These are phyloP conservation scores for Aspergillus pseudoglaucus DNA, from an alignment of 2,329 filamentous ascomycete genomes.

Conservation along the genomic window DNA sequence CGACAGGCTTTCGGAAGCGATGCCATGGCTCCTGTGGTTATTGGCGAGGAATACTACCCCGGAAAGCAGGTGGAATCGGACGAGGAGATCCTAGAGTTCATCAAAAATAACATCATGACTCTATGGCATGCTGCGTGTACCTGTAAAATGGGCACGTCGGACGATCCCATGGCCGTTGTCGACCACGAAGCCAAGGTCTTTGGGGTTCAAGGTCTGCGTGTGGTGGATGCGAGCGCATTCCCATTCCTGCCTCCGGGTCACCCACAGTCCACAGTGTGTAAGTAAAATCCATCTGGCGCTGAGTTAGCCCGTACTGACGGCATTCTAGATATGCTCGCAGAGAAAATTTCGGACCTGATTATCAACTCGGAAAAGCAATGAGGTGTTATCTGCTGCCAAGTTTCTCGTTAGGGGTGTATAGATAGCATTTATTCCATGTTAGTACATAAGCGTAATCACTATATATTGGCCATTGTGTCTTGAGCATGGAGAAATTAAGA, in stretches of 20 bases:
- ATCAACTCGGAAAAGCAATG: not conserved
- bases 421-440: no score
- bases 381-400: not conserved
- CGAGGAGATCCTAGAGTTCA: constrained; percentile 34
- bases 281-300: constrained; percentile 6
- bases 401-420: no score
- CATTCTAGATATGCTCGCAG: constrained; percentile 27
- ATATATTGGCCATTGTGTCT: no score
- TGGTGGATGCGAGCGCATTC: constrained; percentile 31
- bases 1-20: constrained; percentile 30
- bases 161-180: constrained; percentile 25
- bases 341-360: constrained; percentile 27
- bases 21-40: constrained; percentile 22
- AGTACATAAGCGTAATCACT: no score
- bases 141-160: constrained; percentile 23
- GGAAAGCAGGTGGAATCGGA: constrained; percentile 35
- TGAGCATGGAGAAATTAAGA: no score
- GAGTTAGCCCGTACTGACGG: not conserved
- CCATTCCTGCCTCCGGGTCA: constrained; percentile 36
- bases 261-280: constrained; percentile 31
- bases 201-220: constrained; percentile 23
- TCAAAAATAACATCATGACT: constrained; percentile 22
- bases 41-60: constrained; percentile 33
- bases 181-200: constrained; percentile 24
- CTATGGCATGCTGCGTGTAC: constrained; percentile 25